Evolutionary conservation across 192 early-diverging fungal species (phyloP).

Genomic region (Podila epicladia): DNA sequence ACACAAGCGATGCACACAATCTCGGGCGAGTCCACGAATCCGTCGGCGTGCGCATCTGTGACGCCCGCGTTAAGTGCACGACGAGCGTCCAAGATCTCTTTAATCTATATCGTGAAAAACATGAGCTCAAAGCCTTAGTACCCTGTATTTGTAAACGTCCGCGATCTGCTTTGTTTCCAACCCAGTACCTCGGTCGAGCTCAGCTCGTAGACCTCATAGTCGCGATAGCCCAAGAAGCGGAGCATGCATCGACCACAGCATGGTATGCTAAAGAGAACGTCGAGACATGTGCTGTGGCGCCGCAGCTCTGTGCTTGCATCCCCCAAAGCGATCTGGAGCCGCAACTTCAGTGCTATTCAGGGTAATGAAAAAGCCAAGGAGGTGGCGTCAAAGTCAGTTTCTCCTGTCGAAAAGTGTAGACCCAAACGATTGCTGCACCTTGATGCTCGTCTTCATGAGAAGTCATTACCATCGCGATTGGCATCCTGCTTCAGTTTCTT

Average conservation of each 20-base stretch:
- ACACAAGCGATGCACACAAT: constrained; percentile 40
- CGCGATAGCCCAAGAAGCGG: constrained; percentile 32
- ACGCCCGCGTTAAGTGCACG: background rate
- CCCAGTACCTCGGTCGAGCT: constrained; percentile 7
- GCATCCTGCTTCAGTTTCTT: constrained; percentile 29
- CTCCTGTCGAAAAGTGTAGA: background rate
- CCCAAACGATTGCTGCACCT: background rate
- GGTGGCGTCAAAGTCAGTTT: background rate
- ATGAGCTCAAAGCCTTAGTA: no score
- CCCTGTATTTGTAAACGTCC: no score
- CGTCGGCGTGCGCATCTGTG: background rate
- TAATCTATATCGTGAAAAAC: constrained; percentile 8
- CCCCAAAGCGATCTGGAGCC: constrained; percentile 13
- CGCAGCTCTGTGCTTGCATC: constrained; percentile 3
- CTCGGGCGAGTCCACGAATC: background rate
- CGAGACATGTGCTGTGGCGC: constrained; percentile 7
- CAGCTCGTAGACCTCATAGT: constrained; percentile 43
- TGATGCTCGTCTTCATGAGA: background rate
- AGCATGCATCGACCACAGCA: constrained; percentile 54
- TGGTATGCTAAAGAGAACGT: constrained; percentile 27
- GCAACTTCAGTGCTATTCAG: constrained; percentile 12
- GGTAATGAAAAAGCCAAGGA: background rate
- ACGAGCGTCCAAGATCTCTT: constrained; percentile 4
- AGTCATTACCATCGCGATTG: background rate
- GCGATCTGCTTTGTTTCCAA: background rate